A percentile compares a stretch with the other conserved stretches of the same genome.
phyloP scores from a whole-genome alignment of 2,329 filamentous ascomycete genomes.

The Hypoxylon sp. region DNA sequence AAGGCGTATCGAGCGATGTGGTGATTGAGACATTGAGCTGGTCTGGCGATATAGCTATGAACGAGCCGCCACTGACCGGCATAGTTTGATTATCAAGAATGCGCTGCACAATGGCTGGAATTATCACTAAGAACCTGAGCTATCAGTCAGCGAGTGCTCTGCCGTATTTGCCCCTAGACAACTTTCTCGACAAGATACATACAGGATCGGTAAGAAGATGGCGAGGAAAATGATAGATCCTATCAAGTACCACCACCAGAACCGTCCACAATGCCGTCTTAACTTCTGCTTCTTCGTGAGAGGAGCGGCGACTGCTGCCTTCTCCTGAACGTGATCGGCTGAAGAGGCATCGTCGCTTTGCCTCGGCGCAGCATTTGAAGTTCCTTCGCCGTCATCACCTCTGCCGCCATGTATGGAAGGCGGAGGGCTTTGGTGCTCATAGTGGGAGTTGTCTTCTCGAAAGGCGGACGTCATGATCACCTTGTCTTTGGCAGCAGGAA shows the following conservation, averaged over 20 bases:
- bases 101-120: conserved; percentile 62
- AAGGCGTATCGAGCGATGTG: conserved; percentile 57
- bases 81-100: conserved; percentile 61
- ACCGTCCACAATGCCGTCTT: conserved; percentile 60
- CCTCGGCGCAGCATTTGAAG: conserved; percentile 34
- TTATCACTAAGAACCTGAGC: conserved; percentile 61
- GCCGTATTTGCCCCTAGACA: background rate
- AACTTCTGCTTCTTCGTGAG: conserved; percentile 57
- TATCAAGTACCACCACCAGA: conserved; percentile 62
- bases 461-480: conserved; percentile 51
- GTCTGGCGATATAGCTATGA: conserved; percentile 55
- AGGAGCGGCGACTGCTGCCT: conserved; percentile 41
- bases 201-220: conserved; percentile 64
- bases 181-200: conserved; percentile 46
- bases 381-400: conserved; percentile 35
- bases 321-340: conserved; percentile 52
- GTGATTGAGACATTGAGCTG: conserved; percentile 56
- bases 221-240: conserved; percentile 59
- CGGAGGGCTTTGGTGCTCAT: conserved; percentile 46
- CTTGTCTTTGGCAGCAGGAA: conserved; percentile 41
- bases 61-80: conserved; percentile 56
- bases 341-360: conserved; percentile 48
- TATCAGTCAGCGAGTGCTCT: conserved; percentile 29
- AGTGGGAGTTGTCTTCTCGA: conserved; percentile 50
- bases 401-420: conserved; percentile 49